Conservation (phyloP, 306 rosid species). For the Begonia masoniana region DNA sequence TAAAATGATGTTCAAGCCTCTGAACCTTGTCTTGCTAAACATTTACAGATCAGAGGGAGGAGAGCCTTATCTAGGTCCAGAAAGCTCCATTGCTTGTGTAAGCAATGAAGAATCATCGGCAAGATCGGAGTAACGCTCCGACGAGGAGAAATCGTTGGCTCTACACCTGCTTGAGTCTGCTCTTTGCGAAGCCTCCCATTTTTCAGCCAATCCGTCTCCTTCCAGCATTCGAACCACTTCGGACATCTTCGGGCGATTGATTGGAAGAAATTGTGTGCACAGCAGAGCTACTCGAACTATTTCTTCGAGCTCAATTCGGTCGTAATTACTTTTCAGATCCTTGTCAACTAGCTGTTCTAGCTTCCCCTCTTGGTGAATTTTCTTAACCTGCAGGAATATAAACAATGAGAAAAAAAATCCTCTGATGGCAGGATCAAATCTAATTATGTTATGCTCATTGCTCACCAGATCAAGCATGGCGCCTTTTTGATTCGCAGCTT, state of each 20-base stretch:
- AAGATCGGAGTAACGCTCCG: conserved; percentile 84
- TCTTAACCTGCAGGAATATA: conserved; percentile 52
- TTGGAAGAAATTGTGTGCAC: conserved; percentile 78
- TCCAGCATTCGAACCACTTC: conserved; percentile 96
- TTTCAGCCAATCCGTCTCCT: conserved; percentile 96
- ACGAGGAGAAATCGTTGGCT: conserved; percentile 71
- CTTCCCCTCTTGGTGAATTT: conserved; percentile 79
- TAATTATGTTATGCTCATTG: not conserved
- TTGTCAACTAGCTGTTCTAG: conserved; percentile 72
- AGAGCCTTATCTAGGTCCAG: conserved; percentile 69
- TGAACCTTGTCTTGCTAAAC: too few relatives aligned
- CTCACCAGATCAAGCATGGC: conserved; percentile 94
- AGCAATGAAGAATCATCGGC: conserved; percentile 95
- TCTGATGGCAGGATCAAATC: not conserved
- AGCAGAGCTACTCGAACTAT: conserved; percentile 77
- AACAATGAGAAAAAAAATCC: not conserved
- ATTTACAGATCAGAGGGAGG: too few relatives aligned
- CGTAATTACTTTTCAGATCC: conserved; percentile 53
- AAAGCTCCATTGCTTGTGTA: conserved; percentile 96
- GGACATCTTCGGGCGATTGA: conserved; percentile 85
- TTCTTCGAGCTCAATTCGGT: conserved; percentile 76
- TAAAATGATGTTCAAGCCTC: too few relatives aligned
- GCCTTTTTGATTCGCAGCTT: conserved; percentile 85
- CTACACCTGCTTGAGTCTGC: conserved; percentile 66
- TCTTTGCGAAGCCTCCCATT: conserved; percentile 91